A percentile compares a stretch with the other conserved stretches of the same genome.
phyloP scores from a whole-genome alignment of 1,284 basidiomycete genomes.

The Phaffia rhodozyma region DNA sequence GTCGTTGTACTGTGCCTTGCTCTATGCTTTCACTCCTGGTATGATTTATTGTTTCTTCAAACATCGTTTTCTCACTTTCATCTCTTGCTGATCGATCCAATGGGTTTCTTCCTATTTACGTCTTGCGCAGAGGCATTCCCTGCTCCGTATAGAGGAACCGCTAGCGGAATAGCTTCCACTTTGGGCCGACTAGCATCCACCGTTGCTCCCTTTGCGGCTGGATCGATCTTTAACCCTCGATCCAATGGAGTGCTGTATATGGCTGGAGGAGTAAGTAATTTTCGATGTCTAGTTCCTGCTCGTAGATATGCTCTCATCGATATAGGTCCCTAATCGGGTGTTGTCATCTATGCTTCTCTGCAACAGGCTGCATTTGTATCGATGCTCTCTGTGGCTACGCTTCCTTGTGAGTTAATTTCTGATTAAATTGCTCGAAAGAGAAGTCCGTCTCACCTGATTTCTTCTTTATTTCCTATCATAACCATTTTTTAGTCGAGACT shows the following conservation, averaged over 20 bases:
- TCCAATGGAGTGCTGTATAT: conserved; percentile 30
- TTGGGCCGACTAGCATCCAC: conserved; percentile 33
- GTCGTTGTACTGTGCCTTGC: conserved; percentile 33
- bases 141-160: conserved; percentile 34
- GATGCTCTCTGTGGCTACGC: conserved; percentile 20
- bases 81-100: no score
- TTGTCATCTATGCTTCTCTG: no score
- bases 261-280: conserved; percentile 31
- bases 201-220: conserved; percentile 33
- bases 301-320: no score
- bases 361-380: conserved; percentile 22
- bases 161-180: conserved; percentile 32
- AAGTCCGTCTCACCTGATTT: background rate
- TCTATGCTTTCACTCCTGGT: conserved; percentile 35
- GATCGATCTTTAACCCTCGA: conserved; percentile 26
- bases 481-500: conserved; percentile 27
- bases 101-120: no score
- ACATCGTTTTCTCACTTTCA: no score
- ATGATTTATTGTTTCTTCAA: no score
- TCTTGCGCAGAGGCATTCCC: conserved; percentile 30
- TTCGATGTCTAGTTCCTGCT: conserved; percentile 2
- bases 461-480: background rate
- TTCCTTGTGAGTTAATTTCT: conserved; percentile 2
- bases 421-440: no score
- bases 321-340: no score